Evolutionary conservation across 116 monocot species (phyloP), one percentile per base, ranked within the genome.

Genomic region (Iris pallida): DNA sequence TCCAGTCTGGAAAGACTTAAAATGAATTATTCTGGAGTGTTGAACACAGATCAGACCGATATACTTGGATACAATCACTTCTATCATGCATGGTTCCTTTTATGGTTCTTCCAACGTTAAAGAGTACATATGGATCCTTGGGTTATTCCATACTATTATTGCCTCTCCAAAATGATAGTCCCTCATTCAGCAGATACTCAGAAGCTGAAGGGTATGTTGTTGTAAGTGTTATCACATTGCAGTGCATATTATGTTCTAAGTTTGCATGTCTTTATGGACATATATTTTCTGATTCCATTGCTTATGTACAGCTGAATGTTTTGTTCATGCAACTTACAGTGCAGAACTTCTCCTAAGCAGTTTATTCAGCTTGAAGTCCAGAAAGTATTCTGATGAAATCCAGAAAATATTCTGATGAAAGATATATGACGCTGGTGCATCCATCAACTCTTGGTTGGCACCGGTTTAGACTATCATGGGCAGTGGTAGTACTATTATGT

Each of bases 251-350:
- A 12, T 19, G 12, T 59, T 3, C 41, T 59, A 2, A 5, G 20
- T 30, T 57, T 57, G 19, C 20, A 59, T 20, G 20, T 20, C 20
- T 57, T 57, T 8, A 57, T 59, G 59, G 40, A 40, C 13, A 10
- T 7, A 59, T 40, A 41, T 59, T 59, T 40, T 59, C 30, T 59
- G 59, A 59, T 40, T 59, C 20, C 4, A 59, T 59, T 59, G 59
- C 40, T 11, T 59, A 40, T 57, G 16, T 59, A 9, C 30, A 4
- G 59, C 40, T 2, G 40, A 10, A 59, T 8, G 40, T 30, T 12
- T 40, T 59, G 9, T 59, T 59, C 8, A 59, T 59, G 59, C 59
- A 59, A 59, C 20, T 40, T 59, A 59, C 59, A 30, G 8, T 4
- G 20, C 20, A 40, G 12, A 11, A 30, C 20, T 40, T 13, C 20